Percentiles rank a stretch among this genome's conserved stretches.
Evolutionary conservation across 495 filamentous ascomycete species (phyloP).

Genomic region (Penicillium malachiteum): DNA sequence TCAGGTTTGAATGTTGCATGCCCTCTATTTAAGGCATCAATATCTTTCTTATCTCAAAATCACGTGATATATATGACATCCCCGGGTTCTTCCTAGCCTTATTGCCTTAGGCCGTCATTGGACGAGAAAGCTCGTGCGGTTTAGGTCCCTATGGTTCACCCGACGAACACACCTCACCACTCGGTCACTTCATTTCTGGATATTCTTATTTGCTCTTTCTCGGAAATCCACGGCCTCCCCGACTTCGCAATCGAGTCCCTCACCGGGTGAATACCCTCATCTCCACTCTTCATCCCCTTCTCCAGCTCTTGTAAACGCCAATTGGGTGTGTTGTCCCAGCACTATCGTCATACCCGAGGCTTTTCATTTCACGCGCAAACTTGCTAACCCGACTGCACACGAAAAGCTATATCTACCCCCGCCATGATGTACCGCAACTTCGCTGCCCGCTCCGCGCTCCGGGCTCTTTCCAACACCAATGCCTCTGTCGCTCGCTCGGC

Average conservation of each 20-base stretch:
- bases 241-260: constrained; percentile 34
- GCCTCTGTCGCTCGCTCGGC: constrained; percentile 44
- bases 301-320: constrained; percentile 26
- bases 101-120: constrained; percentile 28
- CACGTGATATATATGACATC: constrained; percentile 17
- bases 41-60: neutral
- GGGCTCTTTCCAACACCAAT: constrained; percentile 50
- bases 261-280: constrained; percentile 36
- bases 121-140: constrained; percentile 15
- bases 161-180: constrained; percentile 41
- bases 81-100: constrained; percentile 1
- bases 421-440: constrained; percentile 51
- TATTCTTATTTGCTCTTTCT: constrained; percentile 35
- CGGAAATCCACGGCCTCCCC: constrained; percentile 33
- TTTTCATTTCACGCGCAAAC: constrained; percentile 26
- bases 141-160: constrained; percentile 32
- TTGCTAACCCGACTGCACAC: constrained; percentile 37
- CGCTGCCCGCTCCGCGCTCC: constrained; percentile 47
- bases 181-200: constrained; percentile 40
- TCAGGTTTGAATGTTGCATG: neutral
- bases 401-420: constrained; percentile 33
- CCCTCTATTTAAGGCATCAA: neutral
- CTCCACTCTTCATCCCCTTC: constrained; percentile 32
- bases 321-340: constrained; percentile 36
- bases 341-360: constrained; percentile 30